Conservation (phyloP, 2,329 filamentous ascomycete genomes). For the Bipolaris victoriae region DNA sequence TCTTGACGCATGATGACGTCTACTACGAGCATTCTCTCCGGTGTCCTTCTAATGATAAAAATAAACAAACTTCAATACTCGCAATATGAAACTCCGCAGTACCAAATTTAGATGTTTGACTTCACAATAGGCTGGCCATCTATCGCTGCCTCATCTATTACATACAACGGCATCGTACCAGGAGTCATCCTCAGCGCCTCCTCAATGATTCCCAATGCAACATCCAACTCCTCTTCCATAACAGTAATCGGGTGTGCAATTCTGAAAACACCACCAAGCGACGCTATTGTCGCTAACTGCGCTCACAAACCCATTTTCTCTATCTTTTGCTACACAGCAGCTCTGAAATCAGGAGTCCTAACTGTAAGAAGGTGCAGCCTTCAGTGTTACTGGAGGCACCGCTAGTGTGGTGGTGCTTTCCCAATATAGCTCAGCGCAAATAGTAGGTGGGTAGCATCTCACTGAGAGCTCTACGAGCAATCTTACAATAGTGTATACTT, state of each 20-base stretch:
- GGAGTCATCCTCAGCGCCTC: constrained; percentile 61
- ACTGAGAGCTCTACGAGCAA: too few relatives aligned
- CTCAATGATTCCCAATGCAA: constrained; percentile 63
- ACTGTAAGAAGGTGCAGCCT: too few relatives aligned
- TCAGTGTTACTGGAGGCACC: too few relatives aligned
- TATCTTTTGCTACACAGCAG: constrained; percentile 56
- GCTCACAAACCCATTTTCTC: constrained; percentile 62
- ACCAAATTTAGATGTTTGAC: neutral
- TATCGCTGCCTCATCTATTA: neutral
- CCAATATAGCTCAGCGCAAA: too few relatives aligned
- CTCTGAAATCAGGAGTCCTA: constrained; percentile 57
- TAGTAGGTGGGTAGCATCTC: too few relatives aligned
- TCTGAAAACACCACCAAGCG: constrained; percentile 60
- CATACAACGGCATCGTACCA: constrained; percentile 45
- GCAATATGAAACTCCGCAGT: too few relatives aligned
- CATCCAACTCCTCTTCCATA: constrained; percentile 49
- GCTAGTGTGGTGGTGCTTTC: too few relatives aligned
- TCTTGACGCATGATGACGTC: too few relatives aligned
- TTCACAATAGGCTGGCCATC: neutral
- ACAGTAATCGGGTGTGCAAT: constrained; percentile 68
- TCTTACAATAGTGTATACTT: too few relatives aligned
- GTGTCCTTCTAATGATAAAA: too few relatives aligned
- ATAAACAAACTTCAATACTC: too few relatives aligned
- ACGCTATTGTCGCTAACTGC: constrained; percentile 59
- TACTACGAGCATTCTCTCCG: too few relatives aligned